phyloP scores from a whole-genome alignment of 2,329 filamentous ascomycete species.

The Grosmannia penicillata region DNA sequence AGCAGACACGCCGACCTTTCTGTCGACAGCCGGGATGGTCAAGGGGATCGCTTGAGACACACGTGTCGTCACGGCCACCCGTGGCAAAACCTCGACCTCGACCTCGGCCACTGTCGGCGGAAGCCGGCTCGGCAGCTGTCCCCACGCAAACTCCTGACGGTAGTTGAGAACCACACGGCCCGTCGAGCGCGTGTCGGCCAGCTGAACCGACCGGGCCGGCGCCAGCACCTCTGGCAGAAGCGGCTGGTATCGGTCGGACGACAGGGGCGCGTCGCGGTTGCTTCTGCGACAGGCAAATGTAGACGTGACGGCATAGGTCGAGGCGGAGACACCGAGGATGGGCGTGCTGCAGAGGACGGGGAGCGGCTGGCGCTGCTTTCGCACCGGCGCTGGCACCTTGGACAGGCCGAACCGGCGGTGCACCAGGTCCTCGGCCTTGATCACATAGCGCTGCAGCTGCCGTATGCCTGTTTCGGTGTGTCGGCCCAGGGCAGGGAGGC shows the following conservation, averaged over 20 bases:
- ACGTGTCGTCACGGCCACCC: slow-evolving; percentile 20
- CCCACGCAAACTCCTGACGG: slow-evolving; percentile 22
- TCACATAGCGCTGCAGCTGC: slow-evolving; percentile 6
- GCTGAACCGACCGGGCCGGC: slow-evolving; percentile 20
- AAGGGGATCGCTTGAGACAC: slow-evolving; percentile 10
- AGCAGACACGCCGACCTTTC: slow-evolving; percentile 4
- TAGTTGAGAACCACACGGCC: slow-evolving; percentile 22
- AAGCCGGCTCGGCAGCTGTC: neutral
- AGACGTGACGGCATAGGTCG: slow-evolving; percentile 21
- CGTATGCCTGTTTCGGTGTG: slow-evolving; percentile 7
- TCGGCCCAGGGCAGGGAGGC: slow-evolving; percentile 18
- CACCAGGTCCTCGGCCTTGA: neutral
- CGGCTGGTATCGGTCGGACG: slow-evolving; percentile 25
- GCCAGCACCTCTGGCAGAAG: slow-evolving; percentile 21
- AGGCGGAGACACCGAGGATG: slow-evolving; percentile 22
- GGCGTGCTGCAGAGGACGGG: slow-evolving; percentile 15
- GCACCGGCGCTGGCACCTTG: neutral
- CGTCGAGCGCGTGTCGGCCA: slow-evolving; percentile 22
- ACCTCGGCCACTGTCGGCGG: slow-evolving; percentile 18
- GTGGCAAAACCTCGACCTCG: slow-evolving; percentile 24
- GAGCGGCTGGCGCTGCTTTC: neutral
- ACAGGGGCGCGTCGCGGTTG: slow-evolving; percentile 8
- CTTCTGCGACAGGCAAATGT: neutral
- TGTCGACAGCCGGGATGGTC: neutral
- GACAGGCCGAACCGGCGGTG: slow-evolving; percentile 1